Conservation (phyloP, 164 flowering plant genomes). For the Magnolia officinalis region DNA sequence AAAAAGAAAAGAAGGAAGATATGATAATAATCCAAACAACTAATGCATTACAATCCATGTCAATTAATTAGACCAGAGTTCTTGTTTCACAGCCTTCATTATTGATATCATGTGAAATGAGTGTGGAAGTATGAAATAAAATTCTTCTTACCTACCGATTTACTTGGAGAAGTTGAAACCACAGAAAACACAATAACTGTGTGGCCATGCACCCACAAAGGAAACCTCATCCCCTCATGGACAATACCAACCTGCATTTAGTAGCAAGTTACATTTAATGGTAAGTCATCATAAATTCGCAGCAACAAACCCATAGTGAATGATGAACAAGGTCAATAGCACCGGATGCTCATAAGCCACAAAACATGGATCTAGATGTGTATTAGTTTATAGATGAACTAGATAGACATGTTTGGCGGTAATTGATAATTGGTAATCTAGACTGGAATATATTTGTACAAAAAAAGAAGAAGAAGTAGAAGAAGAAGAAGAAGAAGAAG, state of each 20-base stretch:
- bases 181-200: constrained; percentile 60
- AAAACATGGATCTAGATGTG: neutral
- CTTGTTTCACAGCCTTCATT: neutral
- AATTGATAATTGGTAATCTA: no score
- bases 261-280: neutral
- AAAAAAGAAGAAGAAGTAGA: no score
- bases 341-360: neutral
- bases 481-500: no score
- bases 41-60: no score
- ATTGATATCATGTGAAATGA: constrained; percentile 3
- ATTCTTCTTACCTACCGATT: constrained; percentile 68
- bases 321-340: neutral
- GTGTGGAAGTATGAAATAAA: neutral
- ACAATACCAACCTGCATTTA: constrained; percentile 67
- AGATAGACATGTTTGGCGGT: neutral
- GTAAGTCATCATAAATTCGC: neutral
- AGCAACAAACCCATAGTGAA: neutral
- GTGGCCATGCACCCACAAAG: constrained; percentile 89
- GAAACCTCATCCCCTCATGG: constrained; percentile 80
- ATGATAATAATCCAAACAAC: no score
- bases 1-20: no score
- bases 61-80: neutral
- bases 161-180: constrained; percentile 69
- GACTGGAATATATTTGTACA: no score
- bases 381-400: neutral